Evolutionary conservation across 768 basidiomycete species (phyloP).

Genomic region (Tricholoma sp.): DNA sequence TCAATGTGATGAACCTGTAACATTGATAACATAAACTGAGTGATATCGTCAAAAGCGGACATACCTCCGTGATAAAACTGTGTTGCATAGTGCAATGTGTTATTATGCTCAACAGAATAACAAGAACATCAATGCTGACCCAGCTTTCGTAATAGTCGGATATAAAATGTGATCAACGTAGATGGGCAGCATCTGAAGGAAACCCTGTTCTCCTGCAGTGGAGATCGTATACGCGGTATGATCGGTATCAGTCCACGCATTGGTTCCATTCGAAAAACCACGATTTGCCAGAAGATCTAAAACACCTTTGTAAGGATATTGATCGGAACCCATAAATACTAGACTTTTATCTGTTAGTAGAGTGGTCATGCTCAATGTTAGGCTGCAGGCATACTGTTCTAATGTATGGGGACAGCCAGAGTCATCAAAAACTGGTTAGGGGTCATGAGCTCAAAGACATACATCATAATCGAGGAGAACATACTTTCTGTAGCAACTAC

Average conservation of each 20-base stretch:
- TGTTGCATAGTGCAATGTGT: constrained; percentile 5
- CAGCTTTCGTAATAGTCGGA: constrained; percentile 87
- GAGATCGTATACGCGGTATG: constrained; percentile 95
- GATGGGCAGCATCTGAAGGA: constrained; percentile 78
- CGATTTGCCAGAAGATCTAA: constrained; percentile 94
- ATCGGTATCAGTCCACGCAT: constrained; percentile 97
- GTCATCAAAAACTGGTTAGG: constrained; percentile 76
- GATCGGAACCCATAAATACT: constrained; percentile 93
- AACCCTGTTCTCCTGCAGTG: constrained; percentile 92
- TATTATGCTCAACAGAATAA: constrained; percentile 1
- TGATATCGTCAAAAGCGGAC: constrained; percentile 11
- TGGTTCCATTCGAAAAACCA: constrained; percentile 86
- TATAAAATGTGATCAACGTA: constrained; percentile 97
- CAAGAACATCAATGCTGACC: constrained; percentile 45
- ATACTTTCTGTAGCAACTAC: constrained; percentile 86
- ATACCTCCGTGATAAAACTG: constrained; percentile 57
- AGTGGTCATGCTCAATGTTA: constrained; percentile 1
- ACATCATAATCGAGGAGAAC: constrained; percentile 2
- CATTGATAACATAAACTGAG: constrained; percentile 5
- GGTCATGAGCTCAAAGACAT: background rate
- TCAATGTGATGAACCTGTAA: constrained; percentile 90
- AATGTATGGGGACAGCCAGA: constrained; percentile 94
- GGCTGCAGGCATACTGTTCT: constrained; percentile 64
- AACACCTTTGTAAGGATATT: constrained; percentile 94
- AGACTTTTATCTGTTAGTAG: constrained; percentile 39